Evolutionary conservation across 768 basidiomycete genomes (phyloP), one percentile per base, ranked within the genome.

Genomic region (Strobilomyces confusus): DNA sequence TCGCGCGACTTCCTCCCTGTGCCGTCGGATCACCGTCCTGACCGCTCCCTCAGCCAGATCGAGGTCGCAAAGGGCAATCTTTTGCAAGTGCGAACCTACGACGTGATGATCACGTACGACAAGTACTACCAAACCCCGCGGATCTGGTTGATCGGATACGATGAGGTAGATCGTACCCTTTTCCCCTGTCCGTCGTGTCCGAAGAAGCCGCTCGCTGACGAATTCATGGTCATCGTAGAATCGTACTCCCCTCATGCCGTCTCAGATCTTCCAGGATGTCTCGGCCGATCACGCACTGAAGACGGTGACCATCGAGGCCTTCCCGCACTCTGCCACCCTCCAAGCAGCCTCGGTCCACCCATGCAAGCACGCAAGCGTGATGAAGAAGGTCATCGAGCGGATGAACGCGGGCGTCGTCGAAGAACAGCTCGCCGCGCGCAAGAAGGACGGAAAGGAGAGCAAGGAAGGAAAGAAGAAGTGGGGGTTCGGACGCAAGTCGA

Each of bases 21-120:
- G 3, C 29, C 13, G 0, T 14, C 34, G 34, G 5, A 14, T 4
- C 34, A 29, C 14, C 37, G 29, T 29, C 33, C 55, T 63, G 44
- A 44, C 23, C 13, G 34, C 32, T 47, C 34, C 29, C 46, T 34
- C 56, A 91, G 86, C 57, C 73, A 82, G 60, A 74, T 79, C 19
- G 84, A 87, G 58, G 77, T 80, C 20, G 81, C 84, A 32, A 90
- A 84, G 56, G 84, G 83, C 52, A 97, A 97, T 63, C 77, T 98
- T 25, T 76, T 98, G 38, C 92, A 95, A 79, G 92, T 98, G 37
- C 83, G 97, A 65, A 99, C 95, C 12, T 99, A 99, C 76, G 97
- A 99, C 70, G 95, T 98, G 64, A 92, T 97, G 88, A 98, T 99
- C 77, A 92, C 92, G 44, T 99, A 98, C 71, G 97, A 99, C 81